phyloP scores from a whole-genome alignment of 2,329 filamentous ascomycete species.

The Trichoderma brevicompactum region DNA sequence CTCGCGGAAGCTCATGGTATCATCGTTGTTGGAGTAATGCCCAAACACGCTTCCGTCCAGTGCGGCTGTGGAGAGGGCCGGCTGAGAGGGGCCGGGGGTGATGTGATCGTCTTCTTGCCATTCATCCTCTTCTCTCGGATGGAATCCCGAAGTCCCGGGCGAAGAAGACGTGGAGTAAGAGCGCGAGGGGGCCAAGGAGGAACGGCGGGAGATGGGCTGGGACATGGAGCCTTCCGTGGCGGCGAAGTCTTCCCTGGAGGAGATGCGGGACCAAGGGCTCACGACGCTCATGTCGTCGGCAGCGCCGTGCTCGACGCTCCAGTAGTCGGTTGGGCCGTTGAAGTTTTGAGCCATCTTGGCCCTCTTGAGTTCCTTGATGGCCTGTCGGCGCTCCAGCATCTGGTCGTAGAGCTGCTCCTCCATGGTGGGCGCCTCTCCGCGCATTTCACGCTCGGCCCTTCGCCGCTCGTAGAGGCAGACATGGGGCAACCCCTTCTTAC shows the following conservation, averaged over 20 bases:
- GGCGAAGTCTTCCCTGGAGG: conserved; percentile 48
- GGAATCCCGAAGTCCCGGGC: conserved; percentile 38
- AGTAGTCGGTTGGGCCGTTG: conserved; percentile 65
- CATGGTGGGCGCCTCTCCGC: conserved; percentile 60
- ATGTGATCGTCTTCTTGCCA: conserved; percentile 58
- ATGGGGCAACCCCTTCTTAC: conserved; percentile 82
- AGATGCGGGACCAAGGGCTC: conserved; percentile 49
- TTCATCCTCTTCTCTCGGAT: conserved; percentile 39
- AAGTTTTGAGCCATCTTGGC: conserved; percentile 57
- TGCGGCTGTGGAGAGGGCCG: conserved; percentile 58
- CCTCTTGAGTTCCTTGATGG: conserved; percentile 60
- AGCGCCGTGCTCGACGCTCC: conserved; percentile 82
- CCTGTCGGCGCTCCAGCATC: conserved; percentile 62
- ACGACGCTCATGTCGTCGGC: conserved; percentile 55
- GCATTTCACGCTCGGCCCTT: conserved; percentile 74
- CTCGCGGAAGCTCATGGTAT: conserved; percentile 56
- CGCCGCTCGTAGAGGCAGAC: conserved; percentile 83
- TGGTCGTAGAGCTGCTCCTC: conserved; percentile 66
- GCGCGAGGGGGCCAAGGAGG: conserved; percentile 54
- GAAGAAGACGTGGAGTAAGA: conserved; percentile 53
- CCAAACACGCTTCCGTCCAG: conserved; percentile 81
- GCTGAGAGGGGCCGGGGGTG: conserved; percentile 57
- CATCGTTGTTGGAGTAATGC: conserved; percentile 59
- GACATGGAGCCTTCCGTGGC: conserved; percentile 45
- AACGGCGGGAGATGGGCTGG: conserved; percentile 46